Evolutionary conservation across 257 asterid species (phyloP), one percentile per base, ranked within the genome.

Genomic region (Nicotiana benthamiana): DNA sequence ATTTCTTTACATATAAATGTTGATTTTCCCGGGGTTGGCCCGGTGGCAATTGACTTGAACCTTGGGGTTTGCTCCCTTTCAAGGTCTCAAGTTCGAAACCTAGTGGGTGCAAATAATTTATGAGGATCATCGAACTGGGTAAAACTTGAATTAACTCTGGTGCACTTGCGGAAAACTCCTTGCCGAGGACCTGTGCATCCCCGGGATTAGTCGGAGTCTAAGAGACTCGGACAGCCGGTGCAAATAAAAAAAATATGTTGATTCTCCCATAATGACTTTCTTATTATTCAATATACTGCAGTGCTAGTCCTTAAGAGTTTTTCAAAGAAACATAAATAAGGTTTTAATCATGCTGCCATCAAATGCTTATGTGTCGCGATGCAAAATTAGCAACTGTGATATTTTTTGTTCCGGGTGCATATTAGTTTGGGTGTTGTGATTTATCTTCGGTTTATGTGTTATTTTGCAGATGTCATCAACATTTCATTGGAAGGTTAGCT

Each of bases 401-500:
- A 53, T 1, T 17, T 18, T 65, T 54, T 15, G 16, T 24, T 16
- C 10, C 51, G 16, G 59, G 16, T 53, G n/a, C 59, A 53, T 53
- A 53, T 53, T 12, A 12, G 48, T 30, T 80, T 74, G 17, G 30
- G 16, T n/a, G 61, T 18, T 28, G 36, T 13, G 22, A n/a, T 48
- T 28, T 51, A 34, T 80, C 59, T 27, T 53, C n/a, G n/a, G 12
- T 46, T 64, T 2, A n/a, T 63, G 53, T 52, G 63, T 48, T 46
- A 22, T 77, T n/a, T 84, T 57, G 75, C 80, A 84, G 87, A 77
- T 81, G 43, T 51, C 57, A 51, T 81, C 77, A 80, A 84, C 82
- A 52, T 28, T 22, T 84, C 87, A 76, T 65, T 74, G 30, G 60
- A 82, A 84, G 84, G 86, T 83, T n/a, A 40, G 80, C 80, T 12